Conservation (phyloP, 257 asterid genomes). For the Datura wrightii region DNA sequence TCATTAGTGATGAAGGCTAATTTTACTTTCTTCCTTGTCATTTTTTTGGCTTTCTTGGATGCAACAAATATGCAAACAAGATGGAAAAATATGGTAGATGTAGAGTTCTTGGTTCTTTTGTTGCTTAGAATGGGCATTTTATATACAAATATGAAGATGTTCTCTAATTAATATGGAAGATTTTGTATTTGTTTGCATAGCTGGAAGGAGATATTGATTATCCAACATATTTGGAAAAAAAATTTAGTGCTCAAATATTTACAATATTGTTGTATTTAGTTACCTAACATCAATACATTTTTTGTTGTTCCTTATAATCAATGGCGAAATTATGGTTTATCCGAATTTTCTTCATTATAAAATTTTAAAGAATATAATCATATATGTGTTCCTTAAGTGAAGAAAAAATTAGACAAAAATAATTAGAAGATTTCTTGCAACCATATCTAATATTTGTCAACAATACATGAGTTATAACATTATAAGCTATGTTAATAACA, state of each 20-base stretch:
- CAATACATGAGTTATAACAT: not conserved
- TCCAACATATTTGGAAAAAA: constrained; percentile 40
- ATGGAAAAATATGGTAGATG: constrained; percentile 12
- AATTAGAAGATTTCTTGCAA: not conserved
- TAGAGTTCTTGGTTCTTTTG: not conserved
- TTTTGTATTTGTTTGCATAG: constrained; percentile 42
- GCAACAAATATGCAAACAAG: constrained; percentile 33
- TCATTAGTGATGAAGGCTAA: constrained; percentile 73
- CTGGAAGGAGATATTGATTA: not conserved
- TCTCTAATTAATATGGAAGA: constrained; percentile 55
- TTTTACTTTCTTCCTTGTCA: constrained; percentile 88
- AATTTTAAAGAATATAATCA: not conserved
- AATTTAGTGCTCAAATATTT: not conserved
- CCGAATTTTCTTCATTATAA: not conserved
- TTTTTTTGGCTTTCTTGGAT: constrained; percentile 25
- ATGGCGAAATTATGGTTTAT: too few species aligned
- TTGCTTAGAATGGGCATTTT: constrained; percentile 37
- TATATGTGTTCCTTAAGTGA: not conserved
- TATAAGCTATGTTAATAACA: not conserved
- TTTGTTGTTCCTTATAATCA: not conserved
- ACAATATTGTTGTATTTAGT: not conserved
- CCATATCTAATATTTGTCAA: not conserved
- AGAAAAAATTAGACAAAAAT: not conserved
- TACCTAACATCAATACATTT: not conserved
- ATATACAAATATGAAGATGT: constrained; percentile 46